A percentile compares a stretch with the other conserved stretches of the same genome.
phyloP scores from a whole-genome alignment of 2,329 filamentous ascomycete species.

The Pseudocercospora musae region DNA sequence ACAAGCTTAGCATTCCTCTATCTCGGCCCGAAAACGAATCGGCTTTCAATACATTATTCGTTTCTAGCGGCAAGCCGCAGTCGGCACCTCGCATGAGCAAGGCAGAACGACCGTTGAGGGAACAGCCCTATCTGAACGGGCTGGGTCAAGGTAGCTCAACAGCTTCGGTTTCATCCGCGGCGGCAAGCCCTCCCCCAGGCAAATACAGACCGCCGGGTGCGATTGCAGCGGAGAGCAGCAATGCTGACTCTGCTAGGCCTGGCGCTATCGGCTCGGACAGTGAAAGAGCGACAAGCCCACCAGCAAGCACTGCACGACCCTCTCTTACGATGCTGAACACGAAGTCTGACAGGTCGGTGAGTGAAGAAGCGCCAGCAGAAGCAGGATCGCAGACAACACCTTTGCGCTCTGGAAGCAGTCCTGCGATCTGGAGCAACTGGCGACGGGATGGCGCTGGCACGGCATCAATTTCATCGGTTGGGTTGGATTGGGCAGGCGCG shows the following conservation, averaged over 20 bases:
- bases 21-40: slow-evolving; percentile 86
- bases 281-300: slow-evolving; percentile 28
- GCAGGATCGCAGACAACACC: slow-evolving; percentile 17
- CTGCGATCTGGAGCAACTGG: slow-evolving; percentile 50
- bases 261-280: slow-evolving; percentile 26
- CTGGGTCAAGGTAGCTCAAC: slow-evolving; percentile 31
- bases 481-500: slow-evolving; percentile 55
- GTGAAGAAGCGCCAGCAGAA: slow-evolving; percentile 17
- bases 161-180: slow-evolving; percentile 22
- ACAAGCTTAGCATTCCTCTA: slow-evolving; percentile 84
- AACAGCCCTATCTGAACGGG: slow-evolving; percentile 32
- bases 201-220: slow-evolving; percentile 33
- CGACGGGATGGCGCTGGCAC: slow-evolving; percentile 39
- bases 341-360: slow-evolving; percentile 21
- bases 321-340: slow-evolving; percentile 27
- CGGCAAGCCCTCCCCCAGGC: slow-evolving; percentile 29
- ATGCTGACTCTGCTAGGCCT: slow-evolving; percentile 20
- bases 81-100: background rate
- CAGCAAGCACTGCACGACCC: slow-evolving; percentile 25
- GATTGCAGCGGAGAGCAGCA: slow-evolving; percentile 23
- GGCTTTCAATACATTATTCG: slow-evolving; percentile 73
- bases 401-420: slow-evolving; percentile 25
- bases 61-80: slow-evolving; percentile 41
- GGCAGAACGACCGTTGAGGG: slow-evolving; percentile 55
- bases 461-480: slow-evolving; percentile 9